Percentiles rank a stretch among this genome's conserved stretches.
These are phyloP conservation scores for Cladosporium austrohemisphaericum DNA, from an alignment of 2,329 filamentous ascomycete species.

Conservation along the genomic window DNA sequence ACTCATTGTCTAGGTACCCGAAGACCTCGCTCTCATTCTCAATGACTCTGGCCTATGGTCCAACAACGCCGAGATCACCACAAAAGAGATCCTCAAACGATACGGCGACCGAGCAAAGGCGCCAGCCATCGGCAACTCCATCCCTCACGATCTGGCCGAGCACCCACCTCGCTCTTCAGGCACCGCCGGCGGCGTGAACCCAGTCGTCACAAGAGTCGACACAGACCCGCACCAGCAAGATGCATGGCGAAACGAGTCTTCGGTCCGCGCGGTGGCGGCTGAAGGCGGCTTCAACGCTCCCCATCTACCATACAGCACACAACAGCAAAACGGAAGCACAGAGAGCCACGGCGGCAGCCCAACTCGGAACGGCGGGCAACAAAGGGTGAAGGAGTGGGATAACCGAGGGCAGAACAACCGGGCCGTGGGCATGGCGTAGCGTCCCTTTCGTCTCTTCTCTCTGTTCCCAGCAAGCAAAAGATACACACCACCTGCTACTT, in stretches of 20 bases:
- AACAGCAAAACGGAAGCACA: constrained; percentile 11
- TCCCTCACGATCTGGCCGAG: constrained; percentile 49
- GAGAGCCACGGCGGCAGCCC: constrained; percentile 12
- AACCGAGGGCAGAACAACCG: constrained; percentile 5
- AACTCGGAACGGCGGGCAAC: constrained; percentile 5
- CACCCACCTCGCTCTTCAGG: constrained; percentile 25
- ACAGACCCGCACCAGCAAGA: constrained; percentile 71
- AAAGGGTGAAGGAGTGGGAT: constrained; percentile 10
- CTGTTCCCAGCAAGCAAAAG: no score
- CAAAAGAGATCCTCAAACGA: constrained; percentile 92
- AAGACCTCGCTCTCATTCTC: constrained; percentile 81
- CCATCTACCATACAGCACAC: constrained; percentile 11
- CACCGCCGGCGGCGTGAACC: constrained; percentile 33
- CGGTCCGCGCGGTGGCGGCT: constrained; percentile 67
- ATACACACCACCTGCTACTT: no score
- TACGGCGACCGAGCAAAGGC: constrained; percentile 77
- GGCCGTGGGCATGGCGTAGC: constrained; percentile 1
- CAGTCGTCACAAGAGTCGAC: constrained; percentile 69
- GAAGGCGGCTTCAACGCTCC: constrained; percentile 16
- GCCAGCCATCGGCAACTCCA: constrained; percentile 49
- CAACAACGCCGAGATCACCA: constrained; percentile 80
- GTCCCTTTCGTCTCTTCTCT: no score
- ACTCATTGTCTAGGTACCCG: constrained; percentile 66
- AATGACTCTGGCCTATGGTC: constrained; percentile 80
- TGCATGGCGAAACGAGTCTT: constrained; percentile 77